phyloP scores from a whole-genome alignment of 1,139 yeast genomes.

The Yamadazyma buinensis region DNA sequence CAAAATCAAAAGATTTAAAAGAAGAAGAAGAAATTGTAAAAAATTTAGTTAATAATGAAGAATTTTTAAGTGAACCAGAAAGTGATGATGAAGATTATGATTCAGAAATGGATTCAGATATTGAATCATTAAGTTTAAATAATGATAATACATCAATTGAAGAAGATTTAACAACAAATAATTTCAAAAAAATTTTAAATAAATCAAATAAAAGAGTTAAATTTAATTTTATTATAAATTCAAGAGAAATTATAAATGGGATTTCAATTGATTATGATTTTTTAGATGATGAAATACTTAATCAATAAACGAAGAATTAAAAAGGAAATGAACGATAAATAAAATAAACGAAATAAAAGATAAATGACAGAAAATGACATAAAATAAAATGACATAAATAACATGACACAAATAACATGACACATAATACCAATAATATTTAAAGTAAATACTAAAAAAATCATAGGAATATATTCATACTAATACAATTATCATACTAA shows the following conservation, averaged over 20 bases:
- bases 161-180: background rate
- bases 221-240: conserved; percentile 39
- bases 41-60: background rate
- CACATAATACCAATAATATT: no score
- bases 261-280: conserved; percentile 42
- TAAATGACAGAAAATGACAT: no score
- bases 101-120: conserved; percentile 2
- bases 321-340: no score
- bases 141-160: conserved; percentile 1
- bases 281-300: conserved; percentile 26
- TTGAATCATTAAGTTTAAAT: conserved; percentile 9
- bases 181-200: background rate
- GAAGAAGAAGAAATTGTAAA: background rate
- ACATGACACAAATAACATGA: no score
- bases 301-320: background rate
- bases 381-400: no score
- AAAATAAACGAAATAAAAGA: no score
- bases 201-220: conserved; percentile 25
- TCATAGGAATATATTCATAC: no score
- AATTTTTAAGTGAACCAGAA: background rate
- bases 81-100: background rate
- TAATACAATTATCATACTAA: no score
- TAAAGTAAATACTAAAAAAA: no score
- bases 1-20: background rate
- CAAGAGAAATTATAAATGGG: conserved; percentile 43